Conservation (phyloP, 2,329 filamentous ascomycete genomes). For the Ascochyta lentis region DNA sequence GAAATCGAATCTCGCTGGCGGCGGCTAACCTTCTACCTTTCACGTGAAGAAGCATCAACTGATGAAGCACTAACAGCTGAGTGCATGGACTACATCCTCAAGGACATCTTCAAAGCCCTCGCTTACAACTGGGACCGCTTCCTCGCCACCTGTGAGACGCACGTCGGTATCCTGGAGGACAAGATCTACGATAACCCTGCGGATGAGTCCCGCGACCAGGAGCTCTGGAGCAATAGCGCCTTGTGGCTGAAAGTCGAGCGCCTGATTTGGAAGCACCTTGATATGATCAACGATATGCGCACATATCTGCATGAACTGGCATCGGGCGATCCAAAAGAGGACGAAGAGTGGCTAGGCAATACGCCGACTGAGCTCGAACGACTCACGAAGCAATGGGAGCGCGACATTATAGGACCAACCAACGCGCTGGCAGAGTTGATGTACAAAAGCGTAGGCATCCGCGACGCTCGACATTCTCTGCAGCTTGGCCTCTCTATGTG, state of each 20-base stretch:
- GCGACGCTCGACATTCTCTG: constrained; percentile 58
- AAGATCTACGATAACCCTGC: constrained; percentile 61
- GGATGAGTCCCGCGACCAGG: constrained; percentile 59
- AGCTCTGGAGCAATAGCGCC: constrained; percentile 59
- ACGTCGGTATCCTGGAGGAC: constrained; percentile 55
- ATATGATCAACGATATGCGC: constrained; percentile 56
- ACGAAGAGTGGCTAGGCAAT: constrained; percentile 51
- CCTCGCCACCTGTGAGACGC: constrained; percentile 55
- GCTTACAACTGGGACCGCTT: constrained; percentile 56
- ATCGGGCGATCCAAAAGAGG: constrained; percentile 39
- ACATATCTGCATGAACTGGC: constrained; percentile 52
- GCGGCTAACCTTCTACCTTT: constrained; percentile 58
- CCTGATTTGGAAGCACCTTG: constrained; percentile 58
- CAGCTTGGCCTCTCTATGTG: constrained; percentile 59
- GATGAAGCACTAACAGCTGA: constrained; percentile 54
- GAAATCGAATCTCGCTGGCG: constrained; percentile 62
- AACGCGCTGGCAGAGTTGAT: constrained; percentile 58
- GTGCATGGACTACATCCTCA: constrained; percentile 59
- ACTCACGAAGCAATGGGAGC: constrained; percentile 55
- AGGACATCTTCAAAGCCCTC: constrained; percentile 58
- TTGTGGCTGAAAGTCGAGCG: constrained; percentile 62
- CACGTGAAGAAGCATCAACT: constrained; percentile 29
- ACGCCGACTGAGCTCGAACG: constrained; percentile 54
- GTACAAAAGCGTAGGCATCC: constrained; percentile 62
- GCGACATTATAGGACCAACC: constrained; percentile 60